These are phyloP conservation scores for Neoboletus magnificus DNA, from an alignment of 768 basidiomycete species.

Conservation along the genomic window DNA sequence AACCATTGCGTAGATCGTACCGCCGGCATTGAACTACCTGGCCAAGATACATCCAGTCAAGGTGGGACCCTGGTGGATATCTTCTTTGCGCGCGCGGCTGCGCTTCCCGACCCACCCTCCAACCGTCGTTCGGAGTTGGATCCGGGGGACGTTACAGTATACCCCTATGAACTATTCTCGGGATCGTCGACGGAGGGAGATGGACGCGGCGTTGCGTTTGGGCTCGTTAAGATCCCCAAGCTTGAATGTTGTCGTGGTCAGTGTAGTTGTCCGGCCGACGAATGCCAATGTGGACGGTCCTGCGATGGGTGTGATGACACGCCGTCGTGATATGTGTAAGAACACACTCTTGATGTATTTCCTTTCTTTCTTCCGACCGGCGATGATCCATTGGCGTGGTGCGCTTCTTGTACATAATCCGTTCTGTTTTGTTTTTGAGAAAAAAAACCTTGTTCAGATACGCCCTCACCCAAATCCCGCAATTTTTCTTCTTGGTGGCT, in stretches of 20 bases:
- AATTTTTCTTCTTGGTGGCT: not conserved
- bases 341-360: not conserved
- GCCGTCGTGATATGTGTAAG: not conserved
- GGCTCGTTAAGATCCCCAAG: conserved; percentile 56
- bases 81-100: conserved; percentile 67
- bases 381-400: not conserved
- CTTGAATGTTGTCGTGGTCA: conserved; percentile 64
- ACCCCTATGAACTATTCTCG: conserved; percentile 38
- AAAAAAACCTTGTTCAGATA: no score
- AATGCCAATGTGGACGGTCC: conserved; percentile 53
- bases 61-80: conserved; percentile 46
- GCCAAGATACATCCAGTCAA: conserved; percentile 5
- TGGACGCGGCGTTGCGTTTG: conserved; percentile 42
- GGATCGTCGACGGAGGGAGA: conserved; percentile 35
- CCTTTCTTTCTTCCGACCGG: not conserved
- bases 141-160: conserved; percentile 49
- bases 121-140: conserved; percentile 43
- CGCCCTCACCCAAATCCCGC: not conserved
- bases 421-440: not conserved
- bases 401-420: not conserved
- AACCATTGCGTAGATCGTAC: conserved; percentile 58
- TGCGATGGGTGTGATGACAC: conserved; percentile 48
- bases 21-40: conserved; percentile 44
- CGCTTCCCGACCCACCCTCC: conserved; percentile 57
- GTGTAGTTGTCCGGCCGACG: conserved; percentile 53